A percentile compares a stretch with the other conserved stretches of the same genome.
phyloP scores from a whole-genome alignment of 768 basidiomycete species.

The Leccinum disarticulatum region DNA sequence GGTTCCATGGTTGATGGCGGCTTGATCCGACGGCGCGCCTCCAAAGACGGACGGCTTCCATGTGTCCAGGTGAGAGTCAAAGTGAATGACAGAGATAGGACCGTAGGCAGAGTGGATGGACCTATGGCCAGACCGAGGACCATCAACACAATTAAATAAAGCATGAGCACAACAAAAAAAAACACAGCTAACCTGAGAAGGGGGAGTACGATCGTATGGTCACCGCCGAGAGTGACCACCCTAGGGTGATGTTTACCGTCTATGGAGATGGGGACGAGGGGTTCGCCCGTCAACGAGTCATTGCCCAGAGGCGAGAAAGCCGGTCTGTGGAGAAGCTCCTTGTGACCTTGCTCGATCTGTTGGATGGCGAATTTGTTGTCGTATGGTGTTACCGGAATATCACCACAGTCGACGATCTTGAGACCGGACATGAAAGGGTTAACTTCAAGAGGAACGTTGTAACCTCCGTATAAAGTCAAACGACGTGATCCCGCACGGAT shows the following conservation, averaged over 20 bases:
- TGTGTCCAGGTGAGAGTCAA: slow-evolving; percentile 82
- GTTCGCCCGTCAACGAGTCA: slow-evolving; percentile 57
- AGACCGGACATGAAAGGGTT: slow-evolving; percentile 73
- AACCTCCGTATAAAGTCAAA: slow-evolving; percentile 72
- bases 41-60: slow-evolving; percentile 79
- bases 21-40: slow-evolving; percentile 67
- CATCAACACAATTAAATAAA: neutral
- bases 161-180: neutral
- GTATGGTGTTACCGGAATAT: slow-evolving; percentile 77
- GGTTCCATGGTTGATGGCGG: slow-evolving; percentile 82
- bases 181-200: slow-evolving; percentile 37
- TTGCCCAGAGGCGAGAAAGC: slow-evolving; percentile 63
- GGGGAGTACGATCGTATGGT: slow-evolving; percentile 80
- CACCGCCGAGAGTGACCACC: slow-evolving; percentile 82
- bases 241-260: slow-evolving; percentile 80
- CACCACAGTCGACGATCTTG: slow-evolving; percentile 74
- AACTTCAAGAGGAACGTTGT: slow-evolving; percentile 70
- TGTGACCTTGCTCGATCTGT: slow-evolving; percentile 75
- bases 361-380: slow-evolving; percentile 72
- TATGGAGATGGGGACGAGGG: slow-evolving; percentile 55
- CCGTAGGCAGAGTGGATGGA: slow-evolving; percentile 79
- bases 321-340: slow-evolving; percentile 62
- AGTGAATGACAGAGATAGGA: slow-evolving; percentile 80
- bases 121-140: slow-evolving; percentile 31
- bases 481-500: slow-evolving; percentile 79